phyloP scores from a whole-genome alignment of 139 green algal species.

The Closterium sp. region DNA sequence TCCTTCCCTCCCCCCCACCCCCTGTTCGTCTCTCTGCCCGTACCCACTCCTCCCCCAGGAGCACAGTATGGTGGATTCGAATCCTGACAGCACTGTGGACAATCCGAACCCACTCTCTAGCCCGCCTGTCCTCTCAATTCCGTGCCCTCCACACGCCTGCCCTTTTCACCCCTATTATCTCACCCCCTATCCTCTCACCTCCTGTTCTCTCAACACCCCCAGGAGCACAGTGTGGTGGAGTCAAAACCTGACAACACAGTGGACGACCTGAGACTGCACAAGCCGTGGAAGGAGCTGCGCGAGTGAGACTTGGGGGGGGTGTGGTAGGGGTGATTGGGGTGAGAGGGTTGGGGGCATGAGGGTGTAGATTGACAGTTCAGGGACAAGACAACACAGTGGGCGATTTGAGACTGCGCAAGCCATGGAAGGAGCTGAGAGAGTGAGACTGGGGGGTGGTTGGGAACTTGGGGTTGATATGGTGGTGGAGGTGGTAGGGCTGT shows the following conservation, averaged over 20 bases:
- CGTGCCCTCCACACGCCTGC: too few relatives aligned
- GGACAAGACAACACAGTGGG: conserved; percentile 57
- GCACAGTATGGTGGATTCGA: conserved; percentile 83
- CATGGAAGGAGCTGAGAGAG: conserved; percentile 80
- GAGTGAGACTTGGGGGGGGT: too few relatives aligned
- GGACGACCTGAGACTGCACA: conserved; percentile 77
- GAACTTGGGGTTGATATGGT: too few relatives aligned
- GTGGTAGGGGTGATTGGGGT: too few relatives aligned
- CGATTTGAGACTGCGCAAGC: conserved; percentile 77
- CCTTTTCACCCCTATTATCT: too few relatives aligned
- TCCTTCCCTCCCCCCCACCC: too few relatives aligned
- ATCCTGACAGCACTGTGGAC: conserved; percentile 78
- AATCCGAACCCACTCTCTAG: too few relatives aligned
- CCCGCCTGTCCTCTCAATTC: too few relatives aligned
- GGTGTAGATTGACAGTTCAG: too few relatives aligned
- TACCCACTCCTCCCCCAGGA: conserved; percentile 55
- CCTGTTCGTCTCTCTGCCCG: not conserved
- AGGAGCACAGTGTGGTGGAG: conserved; percentile 84
- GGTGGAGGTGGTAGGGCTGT: too few relatives aligned
- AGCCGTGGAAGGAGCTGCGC: conserved; percentile 72
- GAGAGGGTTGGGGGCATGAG: too few relatives aligned
- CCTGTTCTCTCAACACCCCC: conserved; percentile 2
- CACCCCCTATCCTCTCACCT: not conserved
- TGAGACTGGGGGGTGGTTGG: not conserved
- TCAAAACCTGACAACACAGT: conserved; percentile 84